Evolutionary conservation across 2,329 filamentous ascomycete genomes (phyloP), one percentile per base, ranked within the genome.

Genomic region (Colletotrichum karsti): DNA sequence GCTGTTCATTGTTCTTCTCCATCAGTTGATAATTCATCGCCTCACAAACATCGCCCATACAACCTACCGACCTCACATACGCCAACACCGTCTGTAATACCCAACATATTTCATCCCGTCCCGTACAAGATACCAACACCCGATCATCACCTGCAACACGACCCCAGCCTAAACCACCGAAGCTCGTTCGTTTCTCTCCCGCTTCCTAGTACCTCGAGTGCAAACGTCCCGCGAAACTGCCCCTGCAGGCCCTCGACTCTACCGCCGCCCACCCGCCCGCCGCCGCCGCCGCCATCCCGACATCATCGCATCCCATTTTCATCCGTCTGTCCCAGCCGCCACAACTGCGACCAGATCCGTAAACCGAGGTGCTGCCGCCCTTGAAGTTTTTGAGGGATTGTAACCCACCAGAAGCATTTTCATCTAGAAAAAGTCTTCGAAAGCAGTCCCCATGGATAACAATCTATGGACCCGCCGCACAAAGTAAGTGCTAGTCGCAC

Each of bases 391-490:
- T 55, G 63, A 66, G 66, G 63, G 56, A 67, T 51, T 56, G 62
- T 39, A 30, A 18, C 22, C 64, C 46, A 33, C 28, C 12, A 62
- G 53, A 51, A 44, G 44, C 46, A 42, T 66, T 57, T 61, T 55
- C 61, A 50, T 35, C 44, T 35, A 39, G 54, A 41, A 57, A 56
- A 65, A 70, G 61, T 35, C 69, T 56, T 72, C 73, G 74, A 72
- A 74, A 68, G 72, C 63, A 75, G 77, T 78, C 81, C 82, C 79
- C 78, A 90, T 90, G 88, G 88, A 89, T 81, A 88, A 86, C 78
- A 88, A 87, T 78, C 82, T 90, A 85, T 95, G 93, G 93, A 92
- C 89, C 82, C 91, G 93, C 82, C 92, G 93, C 82, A 92, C 91
- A 82, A 94, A 94, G 93, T 95, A 87, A 81, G 90, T 81, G 59